These are phyloP conservation scores for Pyrenopolyporus hunteri DNA, from an alignment of 495 filamentous ascomycete species.

Conservation along the genomic window DNA sequence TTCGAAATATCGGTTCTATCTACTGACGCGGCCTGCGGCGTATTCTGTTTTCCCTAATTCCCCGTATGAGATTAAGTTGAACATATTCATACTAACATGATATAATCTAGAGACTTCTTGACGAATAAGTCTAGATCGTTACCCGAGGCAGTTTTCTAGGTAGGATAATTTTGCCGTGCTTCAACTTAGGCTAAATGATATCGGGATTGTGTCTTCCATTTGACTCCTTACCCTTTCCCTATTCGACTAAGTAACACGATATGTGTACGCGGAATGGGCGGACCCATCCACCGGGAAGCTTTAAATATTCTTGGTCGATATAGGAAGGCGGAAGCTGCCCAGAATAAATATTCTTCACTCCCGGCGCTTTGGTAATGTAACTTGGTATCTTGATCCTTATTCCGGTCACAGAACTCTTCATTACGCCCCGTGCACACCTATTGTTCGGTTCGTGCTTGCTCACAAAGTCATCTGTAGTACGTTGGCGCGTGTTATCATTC, in stretches of 20 bases:
- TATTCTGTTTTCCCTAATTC: not conserved
- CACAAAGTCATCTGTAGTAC: not conserved
- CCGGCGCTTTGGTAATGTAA: slow-evolving; percentile 17
- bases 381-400: slow-evolving; percentile 10
- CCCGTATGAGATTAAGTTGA: not conserved
- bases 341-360: slow-evolving; percentile 18
- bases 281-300: slow-evolving; percentile 9
- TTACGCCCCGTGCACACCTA: not conserved
- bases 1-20: too few species aligned
- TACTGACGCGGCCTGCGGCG: too few species aligned
- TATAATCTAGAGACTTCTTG: not conserved
- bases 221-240: not conserved
- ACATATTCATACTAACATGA: not conserved
- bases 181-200: slow-evolving; percentile 31
- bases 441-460: not conserved
- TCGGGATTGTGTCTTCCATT: slow-evolving; percentile 1
- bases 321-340: not conserved
- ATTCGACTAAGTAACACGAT: slow-evolving; percentile 14
- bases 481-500: not conserved
- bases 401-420: not conserved
- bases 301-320: not conserved
- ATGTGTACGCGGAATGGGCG: not conserved
- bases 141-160: not conserved
- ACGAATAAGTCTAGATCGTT: not conserved
- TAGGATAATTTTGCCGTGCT: slow-evolving; percentile 4